Evolutionary conservation across 352 stramenopile genomes (phyloP).

Genomic region (Phytophthora pseudosyringae): DNA sequence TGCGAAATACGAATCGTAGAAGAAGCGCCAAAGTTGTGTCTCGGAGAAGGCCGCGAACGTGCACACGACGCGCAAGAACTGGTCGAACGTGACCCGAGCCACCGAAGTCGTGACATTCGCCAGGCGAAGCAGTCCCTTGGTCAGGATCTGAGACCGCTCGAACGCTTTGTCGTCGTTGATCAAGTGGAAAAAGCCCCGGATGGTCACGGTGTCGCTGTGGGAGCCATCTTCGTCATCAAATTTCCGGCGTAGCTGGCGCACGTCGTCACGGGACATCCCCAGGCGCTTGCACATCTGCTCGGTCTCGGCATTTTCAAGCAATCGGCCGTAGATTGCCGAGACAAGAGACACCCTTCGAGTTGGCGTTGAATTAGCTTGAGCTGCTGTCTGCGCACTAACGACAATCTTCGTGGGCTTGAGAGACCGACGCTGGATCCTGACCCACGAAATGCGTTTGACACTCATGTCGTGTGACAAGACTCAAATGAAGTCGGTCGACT

Average conservation of each 20-base stretch:
- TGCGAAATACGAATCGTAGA: constrained; percentile 58
- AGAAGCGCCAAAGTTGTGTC: constrained; percentile 59
- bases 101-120: constrained; percentile 25
- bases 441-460: constrained; percentile 22
- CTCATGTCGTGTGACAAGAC: constrained; percentile 11
- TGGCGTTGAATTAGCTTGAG: neutral
- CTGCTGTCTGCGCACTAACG: constrained; percentile 5
- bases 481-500: neutral
- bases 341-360: constrained; percentile 10
- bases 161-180: constrained; percentile 45
- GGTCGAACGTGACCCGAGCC: constrained; percentile 57
- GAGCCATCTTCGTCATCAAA: constrained; percentile 50
- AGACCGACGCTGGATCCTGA: constrained; percentile 25
- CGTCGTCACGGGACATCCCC: constrained; percentile 40
- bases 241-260: constrained; percentile 39
- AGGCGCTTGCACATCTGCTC: constrained; percentile 43
- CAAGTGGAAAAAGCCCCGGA: constrained; percentile 62
- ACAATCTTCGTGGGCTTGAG: constrained; percentile 30
- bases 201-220: constrained; percentile 44
- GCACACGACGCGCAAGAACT: constrained; percentile 56
- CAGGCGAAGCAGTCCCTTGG: constrained; percentile 50
- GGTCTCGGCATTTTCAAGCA: constrained; percentile 35
- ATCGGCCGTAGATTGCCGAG: constrained; percentile 16
- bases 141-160: constrained; percentile 52
- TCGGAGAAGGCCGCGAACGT: constrained; percentile 59